These are phyloP conservation scores for Fusarium udum DNA, from an alignment of 2,329 filamentous ascomycete genomes.

Conservation along the genomic window DNA sequence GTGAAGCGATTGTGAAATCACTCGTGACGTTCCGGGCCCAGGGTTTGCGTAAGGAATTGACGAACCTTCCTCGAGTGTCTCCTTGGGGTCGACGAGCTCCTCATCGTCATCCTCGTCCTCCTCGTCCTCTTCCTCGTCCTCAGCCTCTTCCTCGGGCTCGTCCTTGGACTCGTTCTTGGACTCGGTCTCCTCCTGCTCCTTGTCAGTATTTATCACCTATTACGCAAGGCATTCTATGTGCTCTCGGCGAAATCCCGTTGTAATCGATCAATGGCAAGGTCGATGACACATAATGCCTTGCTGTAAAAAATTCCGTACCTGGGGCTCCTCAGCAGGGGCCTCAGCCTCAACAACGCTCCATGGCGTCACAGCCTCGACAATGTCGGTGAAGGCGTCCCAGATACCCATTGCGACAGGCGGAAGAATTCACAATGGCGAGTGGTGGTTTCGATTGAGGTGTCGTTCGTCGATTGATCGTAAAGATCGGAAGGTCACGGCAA, in stretches of 20 bases:
- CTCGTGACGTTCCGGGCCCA: slow-evolving; percentile 20
- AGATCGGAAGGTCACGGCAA: slow-evolving; percentile 47
- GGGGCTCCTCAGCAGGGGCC: slow-evolving; percentile 72
- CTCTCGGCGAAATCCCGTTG: not conserved
- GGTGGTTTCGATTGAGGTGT: slow-evolving; percentile 50
- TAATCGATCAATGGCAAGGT: slow-evolving; percentile 25
- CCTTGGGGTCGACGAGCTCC: slow-evolving; percentile 88
- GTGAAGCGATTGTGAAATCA: slow-evolving; percentile 32
- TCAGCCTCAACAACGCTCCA: slow-evolving; percentile 73
- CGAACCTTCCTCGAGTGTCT: slow-evolving; percentile 91
- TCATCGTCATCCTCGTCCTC: slow-evolving; percentile 79
- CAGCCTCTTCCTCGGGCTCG: slow-evolving; percentile 49
- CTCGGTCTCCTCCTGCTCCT: slow-evolving; percentile 53
- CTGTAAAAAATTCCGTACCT: slow-evolving; percentile 53
- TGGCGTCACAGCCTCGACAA: slow-evolving; percentile 71
- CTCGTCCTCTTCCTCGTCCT: slow-evolving; percentile 61
- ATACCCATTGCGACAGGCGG: slow-evolving; percentile 67
- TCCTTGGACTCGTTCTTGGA: slow-evolving; percentile 58
- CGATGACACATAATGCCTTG: slow-evolving; percentile 32
- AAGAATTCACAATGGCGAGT: slow-evolving; percentile 53
- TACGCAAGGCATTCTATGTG: not conserved
- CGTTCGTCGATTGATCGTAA: slow-evolving; percentile 48
- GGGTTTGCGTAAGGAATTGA: slow-evolving; percentile 21
- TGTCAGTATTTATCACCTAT: slow-evolving; percentile 26
- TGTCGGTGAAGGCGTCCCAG: slow-evolving; percentile 71